Evolutionary conservation across 306 rosid genomes (phyloP), one percentile per base, ranked within the genome.

Genomic region (Oemleria cerasiformis): DNA sequence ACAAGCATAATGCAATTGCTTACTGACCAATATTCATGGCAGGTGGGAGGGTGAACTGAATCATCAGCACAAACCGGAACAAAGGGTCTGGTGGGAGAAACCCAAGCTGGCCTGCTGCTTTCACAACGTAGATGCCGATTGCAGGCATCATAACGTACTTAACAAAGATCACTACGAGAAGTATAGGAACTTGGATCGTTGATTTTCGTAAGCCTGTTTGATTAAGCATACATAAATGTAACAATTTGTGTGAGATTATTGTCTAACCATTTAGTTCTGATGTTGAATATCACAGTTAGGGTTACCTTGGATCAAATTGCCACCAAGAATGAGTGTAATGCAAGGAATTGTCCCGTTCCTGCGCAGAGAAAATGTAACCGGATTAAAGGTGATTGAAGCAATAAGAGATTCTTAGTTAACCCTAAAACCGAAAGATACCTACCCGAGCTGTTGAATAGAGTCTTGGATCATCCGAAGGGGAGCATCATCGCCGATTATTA

Each of bases 331-430:
- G 39, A 94, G 83, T 51, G 89, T 89, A 70, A 90, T 88, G 82
- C 99, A 86, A 40, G 99, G 99, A 77, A 91, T 91, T 16, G 96
- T 87, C 47, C 92, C 99, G 66, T 91, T 63, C 59, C 99, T 94
- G 76, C 45, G 55, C 48, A 65, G 7, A 38, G 21, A 61, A 21
- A 2, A 16, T 17, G 66, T 38, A 17, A 38, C 16, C 16, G 45
- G 45, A 16, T 41, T 55, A 16, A 70, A 70, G 4, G 2, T 15
- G 44, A 23, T 56, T 70, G 30, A 16, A 57, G 11, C 30, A 49
- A 42, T 43, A 42, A 13, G 50, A 17, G 17, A 38, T 39, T 41
- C 40, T 17, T 9, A 20, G 38, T 56, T 56, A 51, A 51, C 0
- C 60, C 20, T 6, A 5, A 42, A 21, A 49, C 17, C 8, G 23